A percentile compares a stretch with the other conserved stretches of the same genome.
These are phyloP conservation scores for Begonia loranthoides DNA, from an alignment of 306 rosid species.

Conservation along the genomic window DNA sequence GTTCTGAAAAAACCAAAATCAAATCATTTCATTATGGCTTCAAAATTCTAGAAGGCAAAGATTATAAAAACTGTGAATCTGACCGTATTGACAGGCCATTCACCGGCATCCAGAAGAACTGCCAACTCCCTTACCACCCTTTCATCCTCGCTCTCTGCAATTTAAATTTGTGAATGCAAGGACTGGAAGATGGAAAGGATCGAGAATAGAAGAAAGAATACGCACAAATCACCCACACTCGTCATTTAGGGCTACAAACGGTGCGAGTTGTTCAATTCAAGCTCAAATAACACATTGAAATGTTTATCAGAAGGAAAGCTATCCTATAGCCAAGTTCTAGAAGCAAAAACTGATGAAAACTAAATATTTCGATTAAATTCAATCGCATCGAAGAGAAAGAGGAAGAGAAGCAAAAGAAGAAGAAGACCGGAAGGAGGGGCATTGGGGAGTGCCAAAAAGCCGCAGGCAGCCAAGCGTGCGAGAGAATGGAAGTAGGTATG, in stretches of 20 bases:
- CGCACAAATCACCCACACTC: too few species aligned
- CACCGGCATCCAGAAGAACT: constrained; percentile 49
- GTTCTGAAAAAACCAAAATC: constrained; percentile 27
- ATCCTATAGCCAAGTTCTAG: too few species aligned
- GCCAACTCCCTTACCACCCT: constrained; percentile 77
- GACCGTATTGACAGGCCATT: constrained; percentile 27
- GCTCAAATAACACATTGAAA: background rate
- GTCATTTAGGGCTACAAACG: constrained; percentile 1
- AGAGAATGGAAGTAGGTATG: constrained; percentile 57
- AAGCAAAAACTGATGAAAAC: background rate
- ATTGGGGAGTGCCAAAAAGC: constrained; percentile 52
- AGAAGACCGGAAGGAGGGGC: constrained; percentile 51
- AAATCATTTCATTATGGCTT: constrained; percentile 4
- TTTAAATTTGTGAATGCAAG: constrained; percentile 45
- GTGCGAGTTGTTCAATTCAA: background rate
- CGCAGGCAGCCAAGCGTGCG: constrained; percentile 51
- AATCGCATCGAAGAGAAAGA: background rate
- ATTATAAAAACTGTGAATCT: constrained; percentile 8
- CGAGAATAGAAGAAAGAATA: background rate
- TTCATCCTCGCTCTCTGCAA: constrained; percentile 78
- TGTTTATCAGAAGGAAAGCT: too few species aligned
- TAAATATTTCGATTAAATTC: background rate
- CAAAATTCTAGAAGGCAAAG: constrained; percentile 1
- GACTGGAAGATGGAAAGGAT: constrained; percentile 2
- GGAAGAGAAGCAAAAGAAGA: background rate